A percentile compares a stretch with the other conserved stretches of the same genome.
These are phyloP conservation scores for Physaria fendleri DNA, from an alignment of 345 rosid genomes.

Conservation along the genomic window DNA sequence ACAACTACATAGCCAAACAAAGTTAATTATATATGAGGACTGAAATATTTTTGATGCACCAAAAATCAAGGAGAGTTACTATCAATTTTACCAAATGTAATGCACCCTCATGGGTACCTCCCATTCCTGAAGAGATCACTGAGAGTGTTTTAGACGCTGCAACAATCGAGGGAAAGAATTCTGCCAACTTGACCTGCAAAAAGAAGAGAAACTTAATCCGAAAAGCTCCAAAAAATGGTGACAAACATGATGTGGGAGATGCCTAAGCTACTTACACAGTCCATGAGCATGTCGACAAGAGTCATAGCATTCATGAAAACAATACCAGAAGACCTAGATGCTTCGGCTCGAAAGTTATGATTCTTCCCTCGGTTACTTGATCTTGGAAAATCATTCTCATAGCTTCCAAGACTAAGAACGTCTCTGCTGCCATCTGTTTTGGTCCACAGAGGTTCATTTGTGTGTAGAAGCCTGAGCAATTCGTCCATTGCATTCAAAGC, in stretches of 20 bases:
- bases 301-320: conserved; percentile 82
- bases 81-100: conserved; percentile 63
- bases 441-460: conserved; percentile 78
- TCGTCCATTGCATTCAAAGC: conserved; percentile 77
- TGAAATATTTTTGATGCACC: background rate
- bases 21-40: background rate
- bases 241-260: background rate
- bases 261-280: conserved; percentile 50
- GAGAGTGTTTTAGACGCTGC: conserved; percentile 67
- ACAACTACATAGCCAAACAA: conserved; percentile 33
- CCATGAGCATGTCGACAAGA: conserved; percentile 90
- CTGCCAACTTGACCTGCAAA: conserved; percentile 71
- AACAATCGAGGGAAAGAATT: conserved; percentile 74
- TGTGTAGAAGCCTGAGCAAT: conserved; percentile 69
- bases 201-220: background rate
- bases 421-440: conserved; percentile 56
- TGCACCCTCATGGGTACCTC: conserved; percentile 59
- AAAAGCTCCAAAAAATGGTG: background rate
- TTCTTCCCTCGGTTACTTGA: conserved; percentile 52
- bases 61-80: background rate
- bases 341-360: conserved; percentile 59
- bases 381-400: conserved; percentile 63
- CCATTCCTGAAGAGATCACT: conserved; percentile 57
- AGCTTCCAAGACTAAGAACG: conserved; percentile 58
- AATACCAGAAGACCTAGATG: conserved; percentile 90